These are phyloP conservation scores for Pseudoneurospora amorphoporcata DNA, from an alignment of 495 filamentous ascomycete species.

Conservation along the genomic window DNA sequence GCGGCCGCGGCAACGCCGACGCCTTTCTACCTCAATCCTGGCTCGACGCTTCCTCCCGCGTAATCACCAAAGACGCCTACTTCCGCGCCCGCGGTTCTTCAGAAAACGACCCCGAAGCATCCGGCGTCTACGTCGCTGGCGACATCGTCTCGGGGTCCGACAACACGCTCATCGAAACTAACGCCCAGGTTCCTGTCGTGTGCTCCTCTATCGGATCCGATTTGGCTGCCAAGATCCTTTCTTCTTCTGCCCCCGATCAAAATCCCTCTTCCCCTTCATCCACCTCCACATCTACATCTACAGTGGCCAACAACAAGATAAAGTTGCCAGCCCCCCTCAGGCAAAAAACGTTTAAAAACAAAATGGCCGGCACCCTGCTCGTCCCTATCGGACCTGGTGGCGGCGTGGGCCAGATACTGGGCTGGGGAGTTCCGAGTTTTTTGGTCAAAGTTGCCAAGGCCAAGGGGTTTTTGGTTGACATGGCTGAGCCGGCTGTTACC, in stretches of 20 bases:
- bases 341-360: slow-evolving; percentile 27
- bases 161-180: background rate
- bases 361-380: slow-evolving; percentile 17
- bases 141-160: slow-evolving; percentile 1
- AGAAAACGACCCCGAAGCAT: background rate
- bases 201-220: background rate
- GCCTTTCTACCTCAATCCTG: slow-evolving; percentile 34
- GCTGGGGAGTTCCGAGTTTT: slow-evolving; percentile 41
- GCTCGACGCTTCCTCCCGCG: background rate
- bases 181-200: background rate
- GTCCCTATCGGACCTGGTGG: slow-evolving; percentile 44
- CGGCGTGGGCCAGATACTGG: slow-evolving; percentile 42
- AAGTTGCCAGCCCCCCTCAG: background rate
- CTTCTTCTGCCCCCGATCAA: no score
- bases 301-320: no score
- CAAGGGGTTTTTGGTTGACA: slow-evolving; percentile 35
- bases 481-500: background rate
- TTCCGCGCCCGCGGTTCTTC: background rate
- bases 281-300: no score
- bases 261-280: no score
- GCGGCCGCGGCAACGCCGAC: slow-evolving; percentile 37
- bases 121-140: background rate
- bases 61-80: background rate
- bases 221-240: background rate
- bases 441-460: slow-evolving; percentile 47